phyloP scores from a whole-genome alignment of 257 asterid species.

The Rhazya stricta region DNA sequence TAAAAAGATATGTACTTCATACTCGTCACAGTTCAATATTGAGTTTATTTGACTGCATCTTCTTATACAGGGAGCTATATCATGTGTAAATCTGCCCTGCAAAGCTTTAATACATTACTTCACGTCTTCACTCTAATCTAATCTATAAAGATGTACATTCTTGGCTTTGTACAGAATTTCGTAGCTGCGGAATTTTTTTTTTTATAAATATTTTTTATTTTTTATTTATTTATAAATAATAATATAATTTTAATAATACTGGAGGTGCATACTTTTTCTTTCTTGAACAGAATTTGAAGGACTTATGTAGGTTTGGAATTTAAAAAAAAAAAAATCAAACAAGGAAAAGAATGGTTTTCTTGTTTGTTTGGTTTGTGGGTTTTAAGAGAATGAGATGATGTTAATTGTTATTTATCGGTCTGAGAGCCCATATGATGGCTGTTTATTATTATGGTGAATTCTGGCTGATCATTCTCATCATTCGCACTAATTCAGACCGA shows the following conservation, averaged over 20 bases:
- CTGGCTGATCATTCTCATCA: slow-evolving; percentile 14
- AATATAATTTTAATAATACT: not conserved
- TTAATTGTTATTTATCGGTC: slow-evolving; percentile 6
- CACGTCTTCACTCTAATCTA: not conserved
- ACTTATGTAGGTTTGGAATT: not conserved
- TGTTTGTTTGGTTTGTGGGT: slow-evolving; percentile 1
- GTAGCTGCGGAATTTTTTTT: not conserved
- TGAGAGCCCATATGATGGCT: slow-evolving; percentile 16
- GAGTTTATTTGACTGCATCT: not conserved
- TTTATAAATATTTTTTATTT: not conserved
- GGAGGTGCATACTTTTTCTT: not conserved
- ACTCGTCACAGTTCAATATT: not conserved
- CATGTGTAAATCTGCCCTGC: not conserved
- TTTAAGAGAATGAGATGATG: slow-evolving; percentile 19
- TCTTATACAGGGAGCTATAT: not conserved
- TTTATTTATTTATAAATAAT: no score
- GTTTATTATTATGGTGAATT: slow-evolving; percentile 11
- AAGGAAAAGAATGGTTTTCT: not conserved
- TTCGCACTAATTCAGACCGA: not conserved
- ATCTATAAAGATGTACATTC: not conserved
- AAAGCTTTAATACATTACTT: not conserved
- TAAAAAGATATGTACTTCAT: not conserved
- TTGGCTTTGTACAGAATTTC: not conserved
- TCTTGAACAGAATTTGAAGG: not conserved
- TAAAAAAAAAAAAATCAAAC: not conserved